Evolutionary conservation across 768 basidiomycete species (phyloP), one percentile per base, ranked within the genome.

Genomic region (Cystofilobasidium macerans): DNA sequence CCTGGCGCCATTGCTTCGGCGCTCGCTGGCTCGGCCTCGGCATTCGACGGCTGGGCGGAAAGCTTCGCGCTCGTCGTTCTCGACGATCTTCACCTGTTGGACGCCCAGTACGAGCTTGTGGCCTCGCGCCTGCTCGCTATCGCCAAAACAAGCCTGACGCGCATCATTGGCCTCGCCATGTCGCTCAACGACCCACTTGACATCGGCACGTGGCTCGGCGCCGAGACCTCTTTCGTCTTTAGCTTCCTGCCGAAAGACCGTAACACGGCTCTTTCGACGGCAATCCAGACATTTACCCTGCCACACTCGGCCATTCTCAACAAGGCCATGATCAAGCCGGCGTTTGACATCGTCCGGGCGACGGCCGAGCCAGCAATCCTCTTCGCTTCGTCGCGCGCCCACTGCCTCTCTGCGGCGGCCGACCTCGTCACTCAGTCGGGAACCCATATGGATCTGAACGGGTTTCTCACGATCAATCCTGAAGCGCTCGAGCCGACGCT

Each of bases 271-370:
- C 77, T 98, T 24, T 78, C 79, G 11, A 81, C 84, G 35, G 81
- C 82, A 22, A 81, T 84, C 16, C 85, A 87, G 62, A 82, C 89
- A 0, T 97, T 94, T 77, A 86, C 85, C 22, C 86, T 91, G 53
- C 83, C 90, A 0, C 85, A 91, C 71, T 95, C 93, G 5, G 81
- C 86, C 0, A 84, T 89, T 0, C 79, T 98, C 24, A 85, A 91
- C 77, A 93, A 92, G 72, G 82, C 85, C 2, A 95, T 98, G 86
- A 83, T 87, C 56, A 93, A 90, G 73, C 91, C 94, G 3, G 84
- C 86, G 1, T 88, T 93, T 75, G 77, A 83, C 13, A 84, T 84
- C n/a, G 84, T 95, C 67, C 81, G 77, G 65, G 73, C 78, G 1
- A 71, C 74, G 6, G 63, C 72, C 16, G 81, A 81, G 64, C 78